Evolutionary conservation across 208 protist genomes (phyloP).

Genomic region (Willaertia magna): DNA sequence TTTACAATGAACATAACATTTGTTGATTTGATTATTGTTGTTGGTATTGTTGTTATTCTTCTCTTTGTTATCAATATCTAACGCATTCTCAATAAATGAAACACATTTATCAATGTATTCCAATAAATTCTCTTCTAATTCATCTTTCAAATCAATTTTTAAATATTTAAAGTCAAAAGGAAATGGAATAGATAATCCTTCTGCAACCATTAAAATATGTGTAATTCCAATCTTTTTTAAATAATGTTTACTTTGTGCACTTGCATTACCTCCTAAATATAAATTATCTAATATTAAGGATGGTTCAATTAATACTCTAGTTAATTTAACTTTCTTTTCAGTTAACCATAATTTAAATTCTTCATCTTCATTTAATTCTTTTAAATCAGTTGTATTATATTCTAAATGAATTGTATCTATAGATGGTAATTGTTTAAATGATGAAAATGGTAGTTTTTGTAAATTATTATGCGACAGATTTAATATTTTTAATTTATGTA

Average conservation of each 20-base stretch:
- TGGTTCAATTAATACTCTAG: neutral
- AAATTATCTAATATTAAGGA: neutral
- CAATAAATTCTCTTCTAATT: neutral
- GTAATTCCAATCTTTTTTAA: neutral
- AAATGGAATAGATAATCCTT: neutral
- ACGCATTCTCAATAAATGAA: neutral
- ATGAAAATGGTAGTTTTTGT: neutral
- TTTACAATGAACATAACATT: conserved; percentile 57
- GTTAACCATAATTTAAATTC: neutral
- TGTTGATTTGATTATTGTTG: too few relatives aligned
- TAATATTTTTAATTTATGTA: neutral
- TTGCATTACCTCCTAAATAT: neutral
- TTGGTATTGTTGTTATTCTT: too few relatives aligned
- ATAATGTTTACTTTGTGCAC: neutral
- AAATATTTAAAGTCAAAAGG: neutral
- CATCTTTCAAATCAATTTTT: neutral
- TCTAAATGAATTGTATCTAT: neutral
- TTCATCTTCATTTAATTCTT: neutral
- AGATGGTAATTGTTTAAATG: neutral
- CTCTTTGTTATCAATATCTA: too few relatives aligned
- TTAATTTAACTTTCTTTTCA: neutral
- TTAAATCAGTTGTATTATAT: neutral
- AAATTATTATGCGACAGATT: neutral
- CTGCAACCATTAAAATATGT: neutral
- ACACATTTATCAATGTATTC: neutral